Conservation (phyloP, 805 yeast species). For the Metschnikowia arizonensis region DNA sequence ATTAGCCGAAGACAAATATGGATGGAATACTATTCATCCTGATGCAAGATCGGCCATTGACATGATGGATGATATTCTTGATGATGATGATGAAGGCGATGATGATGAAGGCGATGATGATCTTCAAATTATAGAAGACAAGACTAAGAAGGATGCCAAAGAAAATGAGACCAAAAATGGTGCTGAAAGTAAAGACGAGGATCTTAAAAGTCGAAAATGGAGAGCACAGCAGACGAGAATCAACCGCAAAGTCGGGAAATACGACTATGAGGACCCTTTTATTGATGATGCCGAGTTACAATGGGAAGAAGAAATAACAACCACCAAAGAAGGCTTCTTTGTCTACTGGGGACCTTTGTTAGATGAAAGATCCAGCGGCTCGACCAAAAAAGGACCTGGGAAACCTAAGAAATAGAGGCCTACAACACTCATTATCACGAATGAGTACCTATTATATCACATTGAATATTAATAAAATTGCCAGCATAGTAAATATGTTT, state of each 20-base stretch:
- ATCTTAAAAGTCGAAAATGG: slow-evolving; percentile 42
- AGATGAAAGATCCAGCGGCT: slow-evolving; percentile 38
- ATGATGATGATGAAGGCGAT: slow-evolving; percentile 47
- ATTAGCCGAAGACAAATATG: slow-evolving; percentile 79
- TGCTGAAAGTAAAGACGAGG: slow-evolving; percentile 43
- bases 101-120: slow-evolving; percentile 47
- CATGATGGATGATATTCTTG: slow-evolving; percentile 45
- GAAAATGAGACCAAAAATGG: slow-evolving; percentile 30
- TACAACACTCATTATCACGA: background rate
- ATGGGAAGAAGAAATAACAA: slow-evolving; percentile 91
- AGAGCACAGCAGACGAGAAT: slow-evolving; percentile 42
- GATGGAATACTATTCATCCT: slow-evolving; percentile 69
- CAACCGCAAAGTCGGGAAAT: slow-evolving; percentile 82
- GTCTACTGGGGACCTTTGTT: slow-evolving; percentile 91
- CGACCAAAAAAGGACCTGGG: slow-evolving; percentile 24
- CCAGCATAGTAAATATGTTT: background rate
- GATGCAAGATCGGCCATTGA: slow-evolving; percentile 56
- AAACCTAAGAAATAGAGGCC: slow-evolving; percentile 24
- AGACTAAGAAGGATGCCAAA: slow-evolving; percentile 12
- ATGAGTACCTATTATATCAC: background rate
- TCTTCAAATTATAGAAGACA: slow-evolving; percentile 22
- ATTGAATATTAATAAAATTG: background rate
- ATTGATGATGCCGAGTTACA: slow-evolving; percentile 90
- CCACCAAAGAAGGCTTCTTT: slow-evolving; percentile 92
- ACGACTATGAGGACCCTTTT: slow-evolving; percentile 90